phyloP scores from a whole-genome alignment of 108 stramenopile genomes.

The Nannochloropsis oceanica region DNA sequence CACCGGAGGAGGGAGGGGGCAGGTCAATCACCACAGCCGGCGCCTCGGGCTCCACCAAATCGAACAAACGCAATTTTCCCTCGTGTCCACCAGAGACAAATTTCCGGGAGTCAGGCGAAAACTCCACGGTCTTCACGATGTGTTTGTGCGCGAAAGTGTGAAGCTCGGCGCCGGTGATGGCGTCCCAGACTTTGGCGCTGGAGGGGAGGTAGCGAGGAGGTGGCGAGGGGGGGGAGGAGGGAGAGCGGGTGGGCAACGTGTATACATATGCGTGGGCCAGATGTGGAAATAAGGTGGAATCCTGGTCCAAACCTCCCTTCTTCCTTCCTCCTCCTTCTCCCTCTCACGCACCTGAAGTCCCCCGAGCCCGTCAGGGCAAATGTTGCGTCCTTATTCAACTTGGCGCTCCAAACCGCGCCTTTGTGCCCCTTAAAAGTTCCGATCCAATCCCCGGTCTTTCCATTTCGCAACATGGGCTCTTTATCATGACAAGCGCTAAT shows the following conservation, averaged over 20 bases:
- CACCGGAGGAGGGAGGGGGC: neutral
- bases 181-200: constrained; percentile 39
- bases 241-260: no score
- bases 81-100: constrained; percentile 90
- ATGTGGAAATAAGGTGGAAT: neutral
- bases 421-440: constrained; percentile 95
- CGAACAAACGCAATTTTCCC: constrained; percentile 66
- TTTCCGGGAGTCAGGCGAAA: constrained; percentile 53
- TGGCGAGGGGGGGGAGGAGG: neutral
- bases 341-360: constrained; percentile 33
- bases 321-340: neutral
- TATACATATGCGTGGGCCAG: no score
- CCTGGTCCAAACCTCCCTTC: neutral
- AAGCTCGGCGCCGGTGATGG: constrained; percentile 37
- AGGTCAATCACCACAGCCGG: neutral
- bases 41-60: constrained; percentile 23
- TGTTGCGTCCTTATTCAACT: constrained; percentile 56
- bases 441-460: constrained; percentile 91
- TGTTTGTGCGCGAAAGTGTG: constrained; percentile 66
- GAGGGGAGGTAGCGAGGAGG: neutral
- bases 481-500: constrained; percentile 41
- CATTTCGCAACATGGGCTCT: constrained; percentile 90
- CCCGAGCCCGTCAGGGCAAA: constrained; percentile 78
- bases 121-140: constrained; percentile 87
- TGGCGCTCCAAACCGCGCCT: constrained; percentile 97